Evolutionary conservation across 2,329 filamentous ascomycete genomes (phyloP).

Genomic region (Alternaria brassicicola): DNA sequence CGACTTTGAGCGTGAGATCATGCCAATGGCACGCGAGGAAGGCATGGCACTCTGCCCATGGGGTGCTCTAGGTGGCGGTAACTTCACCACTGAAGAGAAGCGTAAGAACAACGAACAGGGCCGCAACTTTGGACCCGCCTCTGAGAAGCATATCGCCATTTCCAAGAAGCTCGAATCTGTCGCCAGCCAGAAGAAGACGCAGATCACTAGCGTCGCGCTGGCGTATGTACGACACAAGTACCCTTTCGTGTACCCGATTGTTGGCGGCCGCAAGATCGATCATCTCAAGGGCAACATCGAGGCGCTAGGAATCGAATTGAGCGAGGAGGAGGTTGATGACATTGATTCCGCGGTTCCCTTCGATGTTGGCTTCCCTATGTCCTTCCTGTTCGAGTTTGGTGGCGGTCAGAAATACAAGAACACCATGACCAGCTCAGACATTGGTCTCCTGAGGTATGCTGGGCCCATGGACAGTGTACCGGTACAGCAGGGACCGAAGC

Average conservation of each 20-base stretch:
- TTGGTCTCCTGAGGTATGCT: conserved; percentile 35
- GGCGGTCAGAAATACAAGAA: conserved; percentile 35
- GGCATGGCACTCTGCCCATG: conserved; percentile 67
- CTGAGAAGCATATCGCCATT: conserved; percentile 58
- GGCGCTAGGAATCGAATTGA: conserved; percentile 58
- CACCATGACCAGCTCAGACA: conserved; percentile 37
- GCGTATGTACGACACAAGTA: conserved; percentile 76
- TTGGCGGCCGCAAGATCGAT: conserved; percentile 74
- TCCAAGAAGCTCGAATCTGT: conserved; percentile 65
- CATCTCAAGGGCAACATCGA: conserved; percentile 71
- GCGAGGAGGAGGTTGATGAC: conserved; percentile 59
- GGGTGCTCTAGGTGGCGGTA: conserved; percentile 59
- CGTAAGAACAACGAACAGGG: conserved; percentile 40
- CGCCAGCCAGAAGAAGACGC: conserved; percentile 61
- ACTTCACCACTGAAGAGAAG: conserved; percentile 48
- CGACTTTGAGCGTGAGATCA: conserved; percentile 72
- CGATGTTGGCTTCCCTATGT: conserved; percentile 62
- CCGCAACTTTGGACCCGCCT: conserved; percentile 47
- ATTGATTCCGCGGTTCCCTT: conserved; percentile 61
- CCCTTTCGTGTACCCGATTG: conserved; percentile 75
- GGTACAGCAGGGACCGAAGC: conserved; percentile 32
- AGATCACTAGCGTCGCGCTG: conserved; percentile 66
- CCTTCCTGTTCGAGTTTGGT: conserved; percentile 49
- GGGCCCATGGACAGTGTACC: conserved; percentile 38
- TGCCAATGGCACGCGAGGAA: conserved; percentile 68